Conservation (phyloP, 805 yeast genomes). For the Candida tammaniensis region DNA sequence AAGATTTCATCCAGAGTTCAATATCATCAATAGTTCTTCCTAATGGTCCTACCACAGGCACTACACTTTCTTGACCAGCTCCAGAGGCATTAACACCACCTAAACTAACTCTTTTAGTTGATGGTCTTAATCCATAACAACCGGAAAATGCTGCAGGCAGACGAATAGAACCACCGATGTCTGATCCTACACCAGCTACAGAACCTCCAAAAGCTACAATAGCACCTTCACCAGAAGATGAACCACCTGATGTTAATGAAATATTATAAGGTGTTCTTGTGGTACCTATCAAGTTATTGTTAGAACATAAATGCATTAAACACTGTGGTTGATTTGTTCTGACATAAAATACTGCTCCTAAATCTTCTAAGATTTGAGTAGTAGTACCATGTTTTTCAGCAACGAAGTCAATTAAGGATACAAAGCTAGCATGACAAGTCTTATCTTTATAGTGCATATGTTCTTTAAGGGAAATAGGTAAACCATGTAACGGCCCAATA, state of each 20-base stretch:
- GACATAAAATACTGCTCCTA: constrained; percentile 42
- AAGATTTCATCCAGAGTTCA: constrained; percentile 65
- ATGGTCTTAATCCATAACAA: constrained; percentile 39
- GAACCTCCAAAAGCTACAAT: constrained; percentile 40
- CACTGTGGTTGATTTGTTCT: constrained; percentile 44
- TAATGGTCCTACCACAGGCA: constrained; percentile 66
- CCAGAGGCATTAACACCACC: constrained; percentile 50
- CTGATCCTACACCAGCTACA: constrained; percentile 39
- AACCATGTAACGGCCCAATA: constrained; percentile 63
- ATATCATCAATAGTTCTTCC: constrained; percentile 63
- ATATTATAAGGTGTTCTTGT: constrained; percentile 36
- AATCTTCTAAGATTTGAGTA: constrained; percentile 31
- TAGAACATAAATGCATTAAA: constrained; percentile 42
- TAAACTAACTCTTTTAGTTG: constrained; percentile 32
- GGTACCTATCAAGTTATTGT: constrained; percentile 37
- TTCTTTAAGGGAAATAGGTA: constrained; percentile 61
- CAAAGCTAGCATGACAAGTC: constrained; percentile 40
- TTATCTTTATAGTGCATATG: constrained; percentile 35
- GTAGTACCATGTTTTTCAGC: constrained; percentile 28
- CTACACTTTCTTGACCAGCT: constrained; percentile 62
- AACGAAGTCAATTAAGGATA: constrained; percentile 29
- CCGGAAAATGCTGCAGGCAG: constrained; percentile 44
- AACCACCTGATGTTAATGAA: constrained; percentile 41
- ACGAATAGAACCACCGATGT: constrained; percentile 44
- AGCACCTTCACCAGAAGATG: constrained; percentile 45